A percentile compares a stretch with the other conserved stretches of the same genome.
phyloP scores from a whole-genome alignment of 371 early-diverging fungal species.

The Mucor circinelloides region DNA sequence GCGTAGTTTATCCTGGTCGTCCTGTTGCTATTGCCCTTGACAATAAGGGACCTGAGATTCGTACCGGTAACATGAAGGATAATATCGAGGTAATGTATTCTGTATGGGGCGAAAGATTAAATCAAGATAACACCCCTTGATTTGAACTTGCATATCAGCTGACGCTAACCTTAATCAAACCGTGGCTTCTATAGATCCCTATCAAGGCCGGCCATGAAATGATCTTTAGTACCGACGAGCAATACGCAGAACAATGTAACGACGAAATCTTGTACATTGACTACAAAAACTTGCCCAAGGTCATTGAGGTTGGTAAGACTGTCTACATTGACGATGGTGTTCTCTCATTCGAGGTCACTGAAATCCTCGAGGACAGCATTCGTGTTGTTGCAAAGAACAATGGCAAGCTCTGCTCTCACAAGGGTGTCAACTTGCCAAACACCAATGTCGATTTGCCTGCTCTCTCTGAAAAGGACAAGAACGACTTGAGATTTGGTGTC shows the following conservation, averaged over 20 bases:
- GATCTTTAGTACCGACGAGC: constrained; percentile 81
- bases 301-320: constrained; percentile 78
- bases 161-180: background rate
- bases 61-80: constrained; percentile 76
- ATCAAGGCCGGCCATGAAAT: constrained; percentile 79
- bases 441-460: constrained; percentile 90
- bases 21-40: constrained; percentile 89
- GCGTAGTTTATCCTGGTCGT: constrained; percentile 59
- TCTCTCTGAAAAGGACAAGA: constrained; percentile 93
- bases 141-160: background rate
- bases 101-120: background rate
- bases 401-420: constrained; percentile 76
- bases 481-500: constrained; percentile 91
- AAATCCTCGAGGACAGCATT: constrained; percentile 57
- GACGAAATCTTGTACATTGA: constrained; percentile 81
- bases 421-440: constrained; percentile 91
- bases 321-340: constrained; percentile 92
- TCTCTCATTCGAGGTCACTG: constrained; percentile 80
- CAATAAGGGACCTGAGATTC: constrained; percentile 88
- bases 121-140: background rate
- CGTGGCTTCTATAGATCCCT: constrained; percentile 45
- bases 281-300: constrained; percentile 85
- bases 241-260: constrained; percentile 66
- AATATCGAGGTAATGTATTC: constrained; percentile 47
- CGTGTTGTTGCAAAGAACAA: constrained; percentile 78